Percentiles rank a stretch among this genome's conserved stretches.
Evolutionary conservation across 495 filamentous ascomycete genomes (phyloP).

Genomic region (Penicillium herquei): DNA sequence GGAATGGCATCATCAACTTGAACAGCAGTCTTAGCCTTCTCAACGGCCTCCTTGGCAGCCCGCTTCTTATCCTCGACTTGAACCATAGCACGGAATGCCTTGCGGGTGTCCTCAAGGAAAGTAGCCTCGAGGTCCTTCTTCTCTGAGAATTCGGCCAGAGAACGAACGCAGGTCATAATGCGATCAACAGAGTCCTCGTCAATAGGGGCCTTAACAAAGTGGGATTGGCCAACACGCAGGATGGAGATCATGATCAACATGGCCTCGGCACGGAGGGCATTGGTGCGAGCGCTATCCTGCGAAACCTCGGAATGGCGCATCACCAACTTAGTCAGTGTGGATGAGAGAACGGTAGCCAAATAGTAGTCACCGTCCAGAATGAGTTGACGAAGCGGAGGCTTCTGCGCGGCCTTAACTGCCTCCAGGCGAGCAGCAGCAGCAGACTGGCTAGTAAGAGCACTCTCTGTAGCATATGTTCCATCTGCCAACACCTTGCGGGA

Average conservation of each 20-base stretch:
- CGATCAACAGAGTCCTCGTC: slow-evolving; percentile 97
- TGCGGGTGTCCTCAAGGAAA: slow-evolving; percentile 93
- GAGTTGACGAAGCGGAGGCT: slow-evolving; percentile 90
- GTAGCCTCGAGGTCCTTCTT: slow-evolving; percentile 87
- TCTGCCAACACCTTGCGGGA: slow-evolving; percentile 92
- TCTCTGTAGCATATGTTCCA: slow-evolving; percentile 96
- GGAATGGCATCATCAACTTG: slow-evolving; percentile 93
- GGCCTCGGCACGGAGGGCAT: slow-evolving; percentile 91
- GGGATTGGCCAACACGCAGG: slow-evolving; percentile 93
- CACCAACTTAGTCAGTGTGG: slow-evolving; percentile 94
- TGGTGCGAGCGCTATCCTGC: slow-evolving; percentile 80
- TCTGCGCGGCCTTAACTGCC: slow-evolving; percentile 94
- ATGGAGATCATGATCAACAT: slow-evolving; percentile 99
- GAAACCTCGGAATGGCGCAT: slow-evolving; percentile 98
- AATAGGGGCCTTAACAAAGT: slow-evolving; percentile 95
- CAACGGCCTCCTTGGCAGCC: slow-evolving; percentile 80
- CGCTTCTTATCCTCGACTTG: slow-evolving; percentile 97
- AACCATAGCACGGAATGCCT: slow-evolving; percentile 98
- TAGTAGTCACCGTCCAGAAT: slow-evolving; percentile 98
- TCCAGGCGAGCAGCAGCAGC: slow-evolving; percentile 87
- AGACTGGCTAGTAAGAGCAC: slow-evolving; percentile 88
- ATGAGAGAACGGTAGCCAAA: slow-evolving; percentile 88
- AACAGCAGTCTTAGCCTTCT: slow-evolving; percentile 90
- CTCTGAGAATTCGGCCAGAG: slow-evolving; percentile 84
- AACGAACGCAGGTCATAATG: slow-evolving; percentile 94